Base-by-base conservation (phyloP, 768 basidiomycete species). In the Ephemerocybe angulata region DNA sequence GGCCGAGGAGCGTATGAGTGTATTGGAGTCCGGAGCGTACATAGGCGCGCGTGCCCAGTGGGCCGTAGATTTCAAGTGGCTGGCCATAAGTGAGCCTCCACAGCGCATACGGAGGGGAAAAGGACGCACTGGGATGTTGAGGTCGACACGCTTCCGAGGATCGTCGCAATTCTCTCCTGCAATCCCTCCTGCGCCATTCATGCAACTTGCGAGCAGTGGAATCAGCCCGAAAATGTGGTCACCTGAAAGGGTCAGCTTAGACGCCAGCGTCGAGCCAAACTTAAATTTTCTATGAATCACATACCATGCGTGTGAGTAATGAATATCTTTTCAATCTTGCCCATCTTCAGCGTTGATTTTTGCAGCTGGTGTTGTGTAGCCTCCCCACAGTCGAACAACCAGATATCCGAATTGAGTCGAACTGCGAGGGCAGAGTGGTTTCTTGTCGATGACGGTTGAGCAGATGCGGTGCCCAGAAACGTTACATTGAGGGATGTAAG, bases 281-380 rank as follows among this genome's bases (percentile, higher is more conserved):
- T 37, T 47, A 29, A 35, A 29, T 21, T 37, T 24, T 24, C 22
- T 31, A 33, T 30, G n/a, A 15, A 7, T 12, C 24, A 62, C 73
- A 30, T 53, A 90, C 92, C 91, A 71, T 94, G 93, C 0, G 88
- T 88, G 70, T 95, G 93, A 1, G 93, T 93, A 56, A 94, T 84
- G 66, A 93, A 93, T 25, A 95, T 82, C 67, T 91, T 92, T 56
- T 81, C 78, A 46, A 93, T 86, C 63, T 69, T 85, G 28, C 89
- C 86, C 84, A 90, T 87, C 68, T 83, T 88, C n/a, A 93, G 76
- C 1, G 53, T 60, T 57, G 86, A 88, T 65, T 79, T 82, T 67
- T 90, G 88, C 3, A 92, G 61, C 61, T 84, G 89, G 62, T 87
- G 82, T 62, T 91, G 90, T 2, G 90, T 91, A 13, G 84, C 88